Base-by-base conservation (phyloP, 192 early-diverging fungal species). In the Coemansia sp. region DNA sequence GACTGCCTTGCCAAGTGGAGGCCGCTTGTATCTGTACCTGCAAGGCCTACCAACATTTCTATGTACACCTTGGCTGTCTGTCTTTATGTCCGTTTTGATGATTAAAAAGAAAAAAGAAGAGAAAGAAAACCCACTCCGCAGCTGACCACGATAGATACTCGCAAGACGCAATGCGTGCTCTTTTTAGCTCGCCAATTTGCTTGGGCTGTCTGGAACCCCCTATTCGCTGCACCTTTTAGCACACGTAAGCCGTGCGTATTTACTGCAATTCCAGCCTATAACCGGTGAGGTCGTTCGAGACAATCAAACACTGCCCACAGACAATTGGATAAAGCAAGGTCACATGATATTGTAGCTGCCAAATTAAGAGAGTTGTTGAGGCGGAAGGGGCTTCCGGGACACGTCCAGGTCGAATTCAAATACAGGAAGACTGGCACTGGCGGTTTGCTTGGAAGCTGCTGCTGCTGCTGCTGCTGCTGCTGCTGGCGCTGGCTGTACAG, bases 371-470 rank as follows among this genome's bases (percentile, higher is more conserved):
- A 17, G 23, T 11, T 23, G 15, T 23, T 8, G 15, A 11, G 48
- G 28, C 26, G 8, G 39, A 10, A 53, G 26, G 11, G 56, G 54
- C 42, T 41, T 62, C 14, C 39, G 52, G 14, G 38, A 20, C 3
- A 53, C 53, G 17, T 69, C 66, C 53, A 69, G 40, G 23, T 69
- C 43, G 28, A 69, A 69, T 10, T 18, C 17, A 43, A 74, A 74
- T 20, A 45, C 31, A 12, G 64, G 71, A 10, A 74, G 56, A 46
- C 67, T 32, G 36, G 53, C 39, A 30, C 43, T 60, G 10, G 51
- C 70, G 31, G 40, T 58, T 26, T 42, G 48, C 39, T 65, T 61
- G 17, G 48, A 42, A 17, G 37, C 36, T 14, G n/a, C 40, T 28
- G 45, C 23, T 26, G 17, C 0, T 6, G 11, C 21, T 28, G 21